Evolutionary conservation across 208 protist genomes (phyloP), one percentile per base, ranked within the genome.

Genomic region (Acanthamoeba lenticulata): DNA sequence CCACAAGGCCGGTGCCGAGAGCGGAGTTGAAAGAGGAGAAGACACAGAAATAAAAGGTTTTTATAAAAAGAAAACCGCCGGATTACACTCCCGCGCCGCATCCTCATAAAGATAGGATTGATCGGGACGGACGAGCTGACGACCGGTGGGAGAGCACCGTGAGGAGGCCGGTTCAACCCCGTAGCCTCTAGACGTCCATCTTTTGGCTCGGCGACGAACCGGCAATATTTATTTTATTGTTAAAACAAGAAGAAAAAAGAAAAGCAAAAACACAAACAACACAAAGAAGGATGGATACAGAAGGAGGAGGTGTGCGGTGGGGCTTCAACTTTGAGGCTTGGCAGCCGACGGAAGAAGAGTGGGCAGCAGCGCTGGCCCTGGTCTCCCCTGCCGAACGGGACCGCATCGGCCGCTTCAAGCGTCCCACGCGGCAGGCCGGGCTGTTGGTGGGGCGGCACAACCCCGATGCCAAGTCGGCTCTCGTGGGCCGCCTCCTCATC

Each of bases 381-480:
- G 36, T 93, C 17, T 44, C 62, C 1, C 34, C 38, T 11, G 32
- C 2, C 19, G 89, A 93, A 60, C 89, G n/a, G 19, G 44, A 74
- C 1, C 89, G 89, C 65, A 93, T 93, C 29, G 67, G 57, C 27
- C 32, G 89, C 0, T 93, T 93, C 89, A 74, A 57, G 32, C 57
- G 89, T 13, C 89, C 89, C 1, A 72, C 62, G 2, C 89, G 44
- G 6, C 45, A 47, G 7, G 67, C 45, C 3, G 89, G 89, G 9
- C 24, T 55, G 32, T 40, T 93, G 38, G 62, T 93, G 62, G 89
- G 89, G 21, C 38, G 89, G 24, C 40, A 52, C 62, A 93, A 93
- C 67, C 89, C 89, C 42, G 89, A 93, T 34, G 89, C 89, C 55
- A 93, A 93, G 34, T 72, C 89, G 27, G 32, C 89, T 60, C 89